Conservation (phyloP, 225 moss, liverwort and hornwort species). For the Anthoceros angustus region DNA sequence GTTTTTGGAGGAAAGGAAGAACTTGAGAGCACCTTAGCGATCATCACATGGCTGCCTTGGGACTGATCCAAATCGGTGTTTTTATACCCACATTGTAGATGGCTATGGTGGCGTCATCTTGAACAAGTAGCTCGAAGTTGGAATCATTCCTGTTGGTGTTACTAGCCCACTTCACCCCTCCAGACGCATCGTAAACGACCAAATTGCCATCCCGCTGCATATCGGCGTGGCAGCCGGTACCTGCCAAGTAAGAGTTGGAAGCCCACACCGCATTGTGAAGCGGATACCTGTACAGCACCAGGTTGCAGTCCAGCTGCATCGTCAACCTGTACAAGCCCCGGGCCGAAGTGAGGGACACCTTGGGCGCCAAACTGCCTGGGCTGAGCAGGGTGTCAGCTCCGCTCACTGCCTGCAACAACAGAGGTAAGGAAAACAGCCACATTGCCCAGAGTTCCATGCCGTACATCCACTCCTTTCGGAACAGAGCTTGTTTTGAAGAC, state of each 20-base stretch:
- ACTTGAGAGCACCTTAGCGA: no score
- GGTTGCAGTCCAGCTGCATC: conserved; percentile 1
- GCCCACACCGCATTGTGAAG: background rate
- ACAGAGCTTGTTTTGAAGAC: no score
- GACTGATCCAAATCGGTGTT: background rate
- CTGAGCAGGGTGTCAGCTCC: background rate
- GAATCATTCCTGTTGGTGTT: background rate
- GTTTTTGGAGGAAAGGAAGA: no score
- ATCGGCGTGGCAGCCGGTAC: conserved; percentile 2
- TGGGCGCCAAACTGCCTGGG: background rate
- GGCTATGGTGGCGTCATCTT: background rate
- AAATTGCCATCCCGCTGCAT: conserved; percentile 1
- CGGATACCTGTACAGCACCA: background rate
- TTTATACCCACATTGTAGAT: background rate
- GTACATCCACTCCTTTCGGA: no score
- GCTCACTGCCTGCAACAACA: no score
- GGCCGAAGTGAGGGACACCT: background rate
- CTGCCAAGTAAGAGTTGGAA: background rate
- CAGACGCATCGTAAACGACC: background rate
- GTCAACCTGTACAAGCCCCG: background rate
- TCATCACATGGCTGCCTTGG: no score
- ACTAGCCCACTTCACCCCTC: background rate
- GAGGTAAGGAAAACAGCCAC: no score
- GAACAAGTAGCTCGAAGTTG: background rate
- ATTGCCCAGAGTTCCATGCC: no score